These are phyloP conservation scores for Plasmodium reichenowi DNA, from an alignment of 169 alveolate genomes.

Conservation along the genomic window DNA sequence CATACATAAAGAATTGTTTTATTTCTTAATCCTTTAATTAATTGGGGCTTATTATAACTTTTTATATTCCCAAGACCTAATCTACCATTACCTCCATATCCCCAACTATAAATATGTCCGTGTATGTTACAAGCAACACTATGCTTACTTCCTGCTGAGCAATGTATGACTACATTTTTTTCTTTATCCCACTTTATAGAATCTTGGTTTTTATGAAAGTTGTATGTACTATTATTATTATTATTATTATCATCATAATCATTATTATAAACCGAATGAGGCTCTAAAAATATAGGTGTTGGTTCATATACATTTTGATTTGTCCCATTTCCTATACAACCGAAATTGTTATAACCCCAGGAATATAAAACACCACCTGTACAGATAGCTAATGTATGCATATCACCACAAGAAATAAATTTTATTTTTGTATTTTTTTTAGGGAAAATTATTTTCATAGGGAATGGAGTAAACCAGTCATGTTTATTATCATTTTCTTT, in stretches of 20 bases:
- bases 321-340: conserved; percentile 89
- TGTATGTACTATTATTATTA: neutral
- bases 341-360: conserved; percentile 88
- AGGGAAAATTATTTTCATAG: conserved; percentile 82
- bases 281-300: conserved; percentile 68
- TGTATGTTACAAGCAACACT: conserved; percentile 77
- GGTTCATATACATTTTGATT: conserved; percentile 80
- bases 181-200: too few species aligned
- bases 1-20: conserved; percentile 82
- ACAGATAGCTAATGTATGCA: conserved; percentile 85
- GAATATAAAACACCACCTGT: conserved; percentile 83
- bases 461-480: conserved; percentile 88
- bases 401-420: conserved; percentile 88
- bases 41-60: conserved; percentile 77
- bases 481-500: conserved; percentile 50
- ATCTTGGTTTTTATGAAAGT: too few species aligned
- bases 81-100: conserved; percentile 89
- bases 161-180: conserved; percentile 38
- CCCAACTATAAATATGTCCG: conserved; percentile 86
- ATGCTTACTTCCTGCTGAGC: conserved; percentile 85
- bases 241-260: conserved; percentile 11
- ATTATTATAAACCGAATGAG: neutral
- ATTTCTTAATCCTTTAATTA: conserved; percentile 60
- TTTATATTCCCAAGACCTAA: conserved; percentile 87
- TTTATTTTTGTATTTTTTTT: conserved; percentile 69